phyloP scores from a whole-genome alignment of 2,329 filamentous ascomycete genomes.

The Colletotrichum tamarilloi region DNA sequence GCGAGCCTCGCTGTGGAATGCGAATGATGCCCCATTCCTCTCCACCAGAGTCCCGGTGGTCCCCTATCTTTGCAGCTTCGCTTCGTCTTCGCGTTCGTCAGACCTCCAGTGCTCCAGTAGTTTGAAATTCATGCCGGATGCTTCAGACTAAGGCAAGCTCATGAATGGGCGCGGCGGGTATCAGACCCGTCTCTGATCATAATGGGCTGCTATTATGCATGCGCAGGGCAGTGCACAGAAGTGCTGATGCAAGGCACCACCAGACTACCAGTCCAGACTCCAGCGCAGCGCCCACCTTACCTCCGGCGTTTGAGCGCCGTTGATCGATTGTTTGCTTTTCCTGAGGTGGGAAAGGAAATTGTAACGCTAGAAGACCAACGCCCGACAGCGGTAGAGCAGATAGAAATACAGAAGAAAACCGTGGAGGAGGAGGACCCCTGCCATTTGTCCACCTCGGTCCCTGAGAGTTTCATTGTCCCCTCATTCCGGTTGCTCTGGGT shows the following conservation, averaged over 20 bases:
- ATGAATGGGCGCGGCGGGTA: not conserved
- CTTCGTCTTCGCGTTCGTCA: not conserved
- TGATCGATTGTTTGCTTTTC: conserved; percentile 17
- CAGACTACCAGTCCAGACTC: too few relatives aligned
- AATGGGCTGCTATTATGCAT: not conserved
- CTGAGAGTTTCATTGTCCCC: conserved; percentile 29
- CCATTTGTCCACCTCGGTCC: conserved; percentile 15
- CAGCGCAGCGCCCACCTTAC: conserved; percentile 16
- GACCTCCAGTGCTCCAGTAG: not conserved
- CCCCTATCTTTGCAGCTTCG: not conserved
- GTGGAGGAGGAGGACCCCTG: conserved; percentile 8
- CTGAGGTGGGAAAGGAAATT: conserved; percentile 4
- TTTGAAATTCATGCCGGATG: not conserved
- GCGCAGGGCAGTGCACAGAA: conserved; percentile 16
- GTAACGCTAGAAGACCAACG: conserved; percentile 5
- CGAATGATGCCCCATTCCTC: conserved; percentile 13
- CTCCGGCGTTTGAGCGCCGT: not conserved
- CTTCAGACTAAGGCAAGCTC: not conserved
- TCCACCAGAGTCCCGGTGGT: not conserved
- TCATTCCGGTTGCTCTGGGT: conserved; percentile 14
- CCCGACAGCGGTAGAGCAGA: too few relatives aligned
- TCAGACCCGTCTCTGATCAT: conserved; percentile 5
- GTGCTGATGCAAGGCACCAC: conserved; percentile 27
- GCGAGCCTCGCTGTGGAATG: conserved; percentile 17
- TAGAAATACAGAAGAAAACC: too few relatives aligned